phyloP scores from a whole-genome alignment of 192 early-diverging fungal species.

The Coemansia furcata region DNA sequence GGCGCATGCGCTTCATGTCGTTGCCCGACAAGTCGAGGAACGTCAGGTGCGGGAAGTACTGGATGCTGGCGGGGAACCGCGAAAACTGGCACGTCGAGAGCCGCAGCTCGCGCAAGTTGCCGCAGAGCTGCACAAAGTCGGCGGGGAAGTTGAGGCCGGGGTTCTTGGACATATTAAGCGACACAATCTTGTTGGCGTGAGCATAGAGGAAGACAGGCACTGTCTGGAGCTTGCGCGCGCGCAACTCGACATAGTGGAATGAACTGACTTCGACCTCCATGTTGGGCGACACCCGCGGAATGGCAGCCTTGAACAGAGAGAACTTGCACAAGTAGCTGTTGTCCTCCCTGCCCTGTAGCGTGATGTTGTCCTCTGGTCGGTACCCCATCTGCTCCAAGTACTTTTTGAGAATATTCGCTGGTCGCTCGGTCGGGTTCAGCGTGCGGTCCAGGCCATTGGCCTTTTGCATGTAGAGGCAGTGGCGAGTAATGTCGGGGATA shows the following conservation, averaged over 20 bases:
- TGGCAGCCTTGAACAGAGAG: constrained; percentile 61
- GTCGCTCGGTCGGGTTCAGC: constrained; percentile 65
- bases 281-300: constrained; percentile 52
- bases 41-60: constrained; percentile 61
- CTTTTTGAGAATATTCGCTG: constrained; percentile 69
- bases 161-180: constrained; percentile 82
- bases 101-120: constrained; percentile 61
- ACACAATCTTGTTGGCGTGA: constrained; percentile 67
- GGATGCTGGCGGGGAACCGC: constrained; percentile 66
- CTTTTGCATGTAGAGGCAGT: constrained; percentile 48
- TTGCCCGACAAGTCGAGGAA: constrained; percentile 80
- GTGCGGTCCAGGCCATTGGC: constrained; percentile 65
- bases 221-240: constrained; percentile 69
- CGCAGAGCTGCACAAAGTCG: constrained; percentile 79
- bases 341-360: constrained; percentile 78
- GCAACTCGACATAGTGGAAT: constrained; percentile 67
- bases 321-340: constrained; percentile 85
- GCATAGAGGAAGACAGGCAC: constrained; percentile 76
- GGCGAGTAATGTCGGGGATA: constrained; percentile 64
- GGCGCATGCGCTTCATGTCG: constrained; percentile 62
- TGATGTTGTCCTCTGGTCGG: constrained; percentile 69
- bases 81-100: constrained; percentile 71
- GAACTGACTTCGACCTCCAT: constrained; percentile 54
- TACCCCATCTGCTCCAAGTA: constrained; percentile 81
- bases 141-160: constrained; percentile 76